Evolutionary conservation across 2,329 filamentous ascomycete genomes (phyloP).

Genomic region (Microsporum canis): DNA sequence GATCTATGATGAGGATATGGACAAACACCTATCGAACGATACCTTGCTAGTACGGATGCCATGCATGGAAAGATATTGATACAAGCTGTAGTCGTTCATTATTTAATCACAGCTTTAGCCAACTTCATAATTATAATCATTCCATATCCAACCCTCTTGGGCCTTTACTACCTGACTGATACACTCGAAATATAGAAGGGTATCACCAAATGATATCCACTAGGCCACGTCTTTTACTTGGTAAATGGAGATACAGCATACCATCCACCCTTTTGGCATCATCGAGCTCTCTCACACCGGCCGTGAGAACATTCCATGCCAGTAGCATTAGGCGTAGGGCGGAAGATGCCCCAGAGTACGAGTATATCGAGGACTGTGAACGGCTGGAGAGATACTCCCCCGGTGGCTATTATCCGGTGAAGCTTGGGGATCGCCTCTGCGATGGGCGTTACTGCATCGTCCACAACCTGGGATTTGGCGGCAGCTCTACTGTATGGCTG

Average conservation of each 20-base stretch:
- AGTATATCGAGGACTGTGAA: constrained; percentile 14
- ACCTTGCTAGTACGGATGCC: too few relatives aligned
- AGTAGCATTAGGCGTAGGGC: constrained; percentile 4
- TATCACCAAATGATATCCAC: background rate
- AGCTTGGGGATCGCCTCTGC: constrained; percentile 11
- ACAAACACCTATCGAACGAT: too few relatives aligned
- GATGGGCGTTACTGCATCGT: constrained; percentile 12
- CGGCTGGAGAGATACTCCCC: constrained; percentile 10
- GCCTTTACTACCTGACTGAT: too few relatives aligned
- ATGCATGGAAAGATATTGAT: too few relatives aligned
- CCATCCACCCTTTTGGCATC: background rate
- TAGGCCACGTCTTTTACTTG: background rate
- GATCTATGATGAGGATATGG: too few relatives aligned
- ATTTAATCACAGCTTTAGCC: too few relatives aligned
- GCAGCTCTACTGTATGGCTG: constrained; percentile 14
- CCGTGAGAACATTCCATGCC: constrained; percentile 7
- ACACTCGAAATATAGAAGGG: background rate
- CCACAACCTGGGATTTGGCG: constrained; percentile 12
- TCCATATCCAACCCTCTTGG: too few relatives aligned
- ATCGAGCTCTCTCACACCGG: constrained; percentile 7
- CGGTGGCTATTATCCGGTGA: constrained; percentile 10
- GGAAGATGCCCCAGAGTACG: constrained; percentile 9
- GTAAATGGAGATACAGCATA: background rate
- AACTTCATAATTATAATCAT: too few relatives aligned
- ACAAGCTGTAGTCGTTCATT: too few relatives aligned